Evolutionary conservation across 306 rosid genomes (phyloP), one percentile per base, ranked within the genome.

Genomic region (Begonia fuchsioides): DNA sequence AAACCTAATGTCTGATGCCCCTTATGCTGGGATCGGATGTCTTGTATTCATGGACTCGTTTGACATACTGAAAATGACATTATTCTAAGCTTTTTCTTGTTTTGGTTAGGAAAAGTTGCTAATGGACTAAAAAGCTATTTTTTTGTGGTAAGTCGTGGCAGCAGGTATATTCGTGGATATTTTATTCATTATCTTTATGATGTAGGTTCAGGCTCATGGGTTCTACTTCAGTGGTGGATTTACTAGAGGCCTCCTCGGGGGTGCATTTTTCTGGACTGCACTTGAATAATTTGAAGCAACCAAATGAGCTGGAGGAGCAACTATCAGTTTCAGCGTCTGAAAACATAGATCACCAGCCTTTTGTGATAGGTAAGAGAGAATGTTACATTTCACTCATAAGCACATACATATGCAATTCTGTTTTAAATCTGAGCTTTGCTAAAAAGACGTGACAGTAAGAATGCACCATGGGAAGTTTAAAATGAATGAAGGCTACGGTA

Each of bases 181-280:
- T 20, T 12, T 15, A 49, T 61, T 47, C 55, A 65, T 15, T 17
- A 17, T 15, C 51, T 2, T 2, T 47, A 57, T 7, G 32, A 55
- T 59, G 43, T 58, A 72, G 80, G 80, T 62, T 61, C 52, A 41
- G 50, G 63, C 51, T 49, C 40, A 86, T 85, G 95, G 87, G 65
- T 43, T 63, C 84, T 41, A 65, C 81, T 56, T 77, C 96, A 26
- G 93, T 71, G 53, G 81, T 56, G 18, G 94, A 85, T 61, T 63
- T 92, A 62, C 75, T 92, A 76, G 88, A 82, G 66, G 80, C 98
- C 59, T 79, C 96, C 46, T 79, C 94, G 0, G 98, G 70, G 60
- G 98, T 92, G 72, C 96, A 86, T 76, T 87, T 79, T 73, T 82
- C 96, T 66, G 94, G 96, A 58, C 72, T 79, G 64, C 87, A 79